Percentiles rank a stretch among this genome's conserved stretches.
Evolutionary conservation across 1,139 yeast species (phyloP).

Genomic region (Kurtzmaniella quercitrusa): DNA sequence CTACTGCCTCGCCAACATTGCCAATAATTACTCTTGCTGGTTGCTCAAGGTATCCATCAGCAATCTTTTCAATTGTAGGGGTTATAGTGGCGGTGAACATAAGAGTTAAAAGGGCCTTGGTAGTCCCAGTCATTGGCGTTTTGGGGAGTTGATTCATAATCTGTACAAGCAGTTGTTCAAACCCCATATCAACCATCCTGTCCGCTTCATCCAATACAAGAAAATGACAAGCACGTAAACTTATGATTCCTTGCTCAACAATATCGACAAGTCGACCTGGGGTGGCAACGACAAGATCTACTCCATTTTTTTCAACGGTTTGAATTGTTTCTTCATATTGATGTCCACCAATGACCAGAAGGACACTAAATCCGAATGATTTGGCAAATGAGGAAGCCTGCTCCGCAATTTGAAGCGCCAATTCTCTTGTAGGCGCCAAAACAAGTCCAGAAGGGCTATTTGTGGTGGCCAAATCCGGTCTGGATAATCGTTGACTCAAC

Average conservation of each 20-base stretch:
- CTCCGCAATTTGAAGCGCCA: slow-evolving; percentile 77
- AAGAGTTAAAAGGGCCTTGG: slow-evolving; percentile 43
- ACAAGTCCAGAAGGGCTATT: slow-evolving; percentile 56
- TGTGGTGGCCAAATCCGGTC: slow-evolving; percentile 26
- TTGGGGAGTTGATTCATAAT: slow-evolving; percentile 50
- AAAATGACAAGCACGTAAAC: slow-evolving; percentile 59
- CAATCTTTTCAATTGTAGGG: slow-evolving; percentile 61
- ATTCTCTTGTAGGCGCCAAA: slow-evolving; percentile 89
- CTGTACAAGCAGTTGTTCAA: slow-evolving; percentile 70
- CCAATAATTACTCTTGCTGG: slow-evolving; percentile 72
- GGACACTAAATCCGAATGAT: slow-evolving; percentile 43
- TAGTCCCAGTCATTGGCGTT: neutral
- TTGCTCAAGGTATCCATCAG: slow-evolving; percentile 53
- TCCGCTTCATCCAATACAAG: slow-evolving; percentile 91
- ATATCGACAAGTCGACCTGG: slow-evolving; percentile 89
- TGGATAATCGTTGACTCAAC: slow-evolving; percentile 29
- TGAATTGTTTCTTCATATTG: slow-evolving; percentile 69
- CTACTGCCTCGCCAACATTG: slow-evolving; percentile 57
- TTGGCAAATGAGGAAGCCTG: slow-evolving; percentile 56
- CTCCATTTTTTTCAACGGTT: slow-evolving; percentile 54
- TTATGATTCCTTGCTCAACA: slow-evolving; percentile 61
- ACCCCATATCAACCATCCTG: slow-evolving; percentile 92
- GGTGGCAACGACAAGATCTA: slow-evolving; percentile 84
- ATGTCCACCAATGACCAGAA: slow-evolving; percentile 88
- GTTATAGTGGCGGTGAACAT: slow-evolving; percentile 97